These are phyloP conservation scores for Mortierella hygrophila DNA, from an alignment of 192 early-diverging fungal species.

Conservation along the genomic window DNA sequence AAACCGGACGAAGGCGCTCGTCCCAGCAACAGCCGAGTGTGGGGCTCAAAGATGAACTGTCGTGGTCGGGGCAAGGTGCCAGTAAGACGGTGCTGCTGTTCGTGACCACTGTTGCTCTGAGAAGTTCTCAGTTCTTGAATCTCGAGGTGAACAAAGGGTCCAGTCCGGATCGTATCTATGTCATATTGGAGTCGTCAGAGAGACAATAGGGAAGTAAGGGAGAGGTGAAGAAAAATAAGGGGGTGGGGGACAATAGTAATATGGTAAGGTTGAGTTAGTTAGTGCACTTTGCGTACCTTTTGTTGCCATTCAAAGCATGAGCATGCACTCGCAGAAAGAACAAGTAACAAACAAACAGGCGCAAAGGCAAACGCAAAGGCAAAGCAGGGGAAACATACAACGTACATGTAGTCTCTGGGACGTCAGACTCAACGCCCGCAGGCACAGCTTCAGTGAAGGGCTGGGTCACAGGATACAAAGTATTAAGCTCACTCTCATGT, in stretches of 20 bases:
- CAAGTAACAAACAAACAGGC: not conserved
- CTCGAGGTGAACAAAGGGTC: constrained; percentile 11
- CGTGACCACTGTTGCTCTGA: not conserved
- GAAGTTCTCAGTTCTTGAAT: constrained; percentile 1
- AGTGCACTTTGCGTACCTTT: not conserved
- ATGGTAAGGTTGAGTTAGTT: not conserved
- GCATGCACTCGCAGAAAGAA: not conserved
- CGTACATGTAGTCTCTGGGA: not conserved
- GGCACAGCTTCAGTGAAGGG: not conserved
- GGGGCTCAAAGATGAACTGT: constrained; percentile 11
- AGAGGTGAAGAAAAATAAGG: no score
- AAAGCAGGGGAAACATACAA: no score
- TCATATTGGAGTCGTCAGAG: not conserved
- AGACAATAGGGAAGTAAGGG: not conserved
- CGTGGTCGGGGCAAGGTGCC: constrained; percentile 10
- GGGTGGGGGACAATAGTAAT: no score
- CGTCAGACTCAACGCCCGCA: not conserved
- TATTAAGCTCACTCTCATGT: not conserved
- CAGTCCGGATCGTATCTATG: not conserved
- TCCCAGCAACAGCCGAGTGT: constrained; percentile 16
- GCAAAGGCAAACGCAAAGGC: no score
- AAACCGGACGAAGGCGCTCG: constrained; percentile 26
- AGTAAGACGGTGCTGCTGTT: not conserved
- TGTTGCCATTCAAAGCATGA: not conserved
- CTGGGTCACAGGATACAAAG: not conserved